Conservation (phyloP, 345 rosid species). For the Gossypium bickii region DNA sequence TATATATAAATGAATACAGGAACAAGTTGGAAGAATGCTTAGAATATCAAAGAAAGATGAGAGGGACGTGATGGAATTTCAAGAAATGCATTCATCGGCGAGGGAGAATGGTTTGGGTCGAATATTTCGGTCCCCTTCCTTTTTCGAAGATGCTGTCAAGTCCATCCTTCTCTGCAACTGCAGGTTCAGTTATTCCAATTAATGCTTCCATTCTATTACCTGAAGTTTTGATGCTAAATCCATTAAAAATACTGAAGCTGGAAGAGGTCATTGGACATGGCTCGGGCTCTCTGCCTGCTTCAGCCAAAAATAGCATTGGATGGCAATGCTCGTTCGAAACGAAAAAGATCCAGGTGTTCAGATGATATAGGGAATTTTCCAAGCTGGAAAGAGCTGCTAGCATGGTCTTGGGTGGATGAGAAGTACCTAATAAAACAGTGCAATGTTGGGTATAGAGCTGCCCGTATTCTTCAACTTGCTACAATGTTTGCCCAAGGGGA, state of each 20-base stretch:
- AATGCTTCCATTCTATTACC: background rate
- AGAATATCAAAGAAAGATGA: slow-evolving; percentile 36
- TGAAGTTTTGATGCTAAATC: too few relatives aligned
- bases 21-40: slow-evolving; percentile 31
- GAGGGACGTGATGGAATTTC: slow-evolving; percentile 31
- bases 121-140: slow-evolving; percentile 46
- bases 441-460: slow-evolving; percentile 43
- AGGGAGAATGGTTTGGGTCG: slow-evolving; percentile 36
- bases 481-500: slow-evolving; percentile 21
- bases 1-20: background rate
- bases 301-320: background rate
- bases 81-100: slow-evolving; percentile 32
- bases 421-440: background rate
- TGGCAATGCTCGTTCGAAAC: background rate
- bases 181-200: slow-evolving; percentile 13
- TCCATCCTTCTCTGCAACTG: slow-evolving; percentile 44
- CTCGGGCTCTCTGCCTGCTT: background rate
- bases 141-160: slow-evolving; percentile 54
- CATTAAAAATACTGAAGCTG: background rate
- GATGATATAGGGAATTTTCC: background rate
- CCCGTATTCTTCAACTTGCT: slow-evolving; percentile 25
- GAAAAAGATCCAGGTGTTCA: background rate
- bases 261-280: background rate
- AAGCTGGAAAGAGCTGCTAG: background rate
- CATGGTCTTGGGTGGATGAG: background rate